Percentiles rank a stretch among this genome's conserved stretches.
Evolutionary conservation across 202 grass and related monocot genomes (phyloP).

Genomic region (Zoysia matrella): DNA sequence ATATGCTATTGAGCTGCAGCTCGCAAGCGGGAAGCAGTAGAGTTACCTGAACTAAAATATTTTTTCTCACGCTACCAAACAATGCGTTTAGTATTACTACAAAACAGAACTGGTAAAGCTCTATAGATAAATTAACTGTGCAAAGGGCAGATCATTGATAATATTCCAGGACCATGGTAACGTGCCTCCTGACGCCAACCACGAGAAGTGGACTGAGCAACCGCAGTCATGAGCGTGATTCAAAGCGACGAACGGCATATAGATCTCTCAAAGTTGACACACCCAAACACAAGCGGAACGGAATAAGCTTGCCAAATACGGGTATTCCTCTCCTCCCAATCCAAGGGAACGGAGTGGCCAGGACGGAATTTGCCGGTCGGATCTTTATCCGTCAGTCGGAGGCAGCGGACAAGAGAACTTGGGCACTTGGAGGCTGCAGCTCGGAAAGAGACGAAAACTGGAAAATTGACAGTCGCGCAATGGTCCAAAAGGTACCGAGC

Average conservation of each 20-base stretch:
- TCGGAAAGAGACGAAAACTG: no score
- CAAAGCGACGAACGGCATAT: background rate
- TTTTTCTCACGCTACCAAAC: no score
- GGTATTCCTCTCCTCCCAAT: no score
- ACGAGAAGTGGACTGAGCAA: background rate
- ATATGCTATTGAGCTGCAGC: no score
- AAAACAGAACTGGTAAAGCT: background rate
- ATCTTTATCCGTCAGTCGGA: no score
- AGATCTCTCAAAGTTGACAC: background rate
- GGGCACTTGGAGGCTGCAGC: background rate
- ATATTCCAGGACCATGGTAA: background rate
- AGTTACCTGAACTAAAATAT: no score
- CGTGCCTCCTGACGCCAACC: background rate
- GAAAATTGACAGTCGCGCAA: background rate
- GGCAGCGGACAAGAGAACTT: no score
- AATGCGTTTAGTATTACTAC: no score
- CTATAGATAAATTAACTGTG: background rate
- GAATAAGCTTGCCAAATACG: constrained; percentile 13
- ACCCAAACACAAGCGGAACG: background rate
- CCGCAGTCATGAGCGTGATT: background rate
- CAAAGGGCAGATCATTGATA: background rate
- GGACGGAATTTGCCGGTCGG: no score
- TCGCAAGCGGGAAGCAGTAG: no score
- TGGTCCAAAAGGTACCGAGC: background rate
- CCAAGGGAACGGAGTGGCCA: no score